A percentile compares a stretch with the other conserved stretches of the same genome.
phyloP scores from a whole-genome alignment of 2,329 filamentous ascomycete genomes.

The Sphaerulina vaccinii region DNA sequence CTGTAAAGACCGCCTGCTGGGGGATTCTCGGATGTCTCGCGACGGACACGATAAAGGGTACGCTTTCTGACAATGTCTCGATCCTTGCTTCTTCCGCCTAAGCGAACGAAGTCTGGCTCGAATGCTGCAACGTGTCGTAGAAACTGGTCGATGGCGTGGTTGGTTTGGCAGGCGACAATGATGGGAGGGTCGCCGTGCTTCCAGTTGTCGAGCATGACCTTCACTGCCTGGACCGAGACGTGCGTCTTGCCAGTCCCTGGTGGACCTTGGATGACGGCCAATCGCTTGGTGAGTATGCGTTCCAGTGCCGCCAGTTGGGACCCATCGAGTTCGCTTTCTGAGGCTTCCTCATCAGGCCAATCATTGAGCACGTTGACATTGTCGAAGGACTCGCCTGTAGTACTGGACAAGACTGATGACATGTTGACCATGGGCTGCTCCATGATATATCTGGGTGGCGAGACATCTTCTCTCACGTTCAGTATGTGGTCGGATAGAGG shows the following conservation, averaged over 20 bases:
- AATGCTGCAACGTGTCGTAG: conserved; percentile 63
- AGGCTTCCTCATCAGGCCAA: conserved; percentile 53
- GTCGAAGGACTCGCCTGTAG: conserved; percentile 40
- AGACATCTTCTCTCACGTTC: conserved; percentile 45
- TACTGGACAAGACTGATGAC: conserved; percentile 31
- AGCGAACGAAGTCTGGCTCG: conserved; percentile 61
- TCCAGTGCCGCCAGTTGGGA: conserved; percentile 70
- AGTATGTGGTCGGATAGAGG: conserved; percentile 63
- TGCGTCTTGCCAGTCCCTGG: conserved; percentile 77
- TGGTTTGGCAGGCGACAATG: conserved; percentile 81
- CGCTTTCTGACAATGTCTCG: conserved; percentile 60
- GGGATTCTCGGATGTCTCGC: conserved; percentile 33
- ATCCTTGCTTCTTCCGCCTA: conserved; percentile 70
- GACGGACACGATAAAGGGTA: conserved; percentile 64
- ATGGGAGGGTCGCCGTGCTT: conserved; percentile 62
- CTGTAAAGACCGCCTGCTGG: conserved; percentile 44
- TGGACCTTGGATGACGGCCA: conserved; percentile 81
- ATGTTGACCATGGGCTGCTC: conserved; percentile 53
- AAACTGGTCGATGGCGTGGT: conserved; percentile 85
- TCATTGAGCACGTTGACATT: conserved; percentile 55
- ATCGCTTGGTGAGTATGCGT: conserved; percentile 66
- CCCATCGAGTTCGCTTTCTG: conserved; percentile 59
- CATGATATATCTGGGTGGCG: conserved; percentile 54
- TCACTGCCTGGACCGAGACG: conserved; percentile 71
- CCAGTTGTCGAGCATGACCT: conserved; percentile 62